Percentiles rank a stretch among this genome's conserved stretches.
Evolutionary conservation across 257 asterid genomes (phyloP).

Genomic region (Salvia rosmarinus): DNA sequence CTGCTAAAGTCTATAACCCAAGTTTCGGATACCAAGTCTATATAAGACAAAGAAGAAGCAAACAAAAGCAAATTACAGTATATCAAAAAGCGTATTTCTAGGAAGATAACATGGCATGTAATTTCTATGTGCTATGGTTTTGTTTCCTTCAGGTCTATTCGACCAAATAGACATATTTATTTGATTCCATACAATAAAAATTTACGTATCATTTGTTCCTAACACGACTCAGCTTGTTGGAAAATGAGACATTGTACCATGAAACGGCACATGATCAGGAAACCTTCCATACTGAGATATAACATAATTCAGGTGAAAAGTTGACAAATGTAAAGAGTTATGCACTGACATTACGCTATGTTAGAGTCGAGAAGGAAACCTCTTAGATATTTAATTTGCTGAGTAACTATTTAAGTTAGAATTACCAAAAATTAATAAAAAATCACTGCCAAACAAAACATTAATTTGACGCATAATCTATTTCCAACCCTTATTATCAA

Average conservation of each 20-base stretch:
- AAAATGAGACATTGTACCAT: background rate
- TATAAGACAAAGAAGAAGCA: constrained; percentile 5
- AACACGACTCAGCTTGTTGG: background rate
- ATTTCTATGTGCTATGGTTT: background rate
- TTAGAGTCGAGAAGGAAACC: background rate
- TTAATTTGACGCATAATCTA: background rate
- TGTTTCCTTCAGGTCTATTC: background rate
- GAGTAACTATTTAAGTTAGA: background rate
- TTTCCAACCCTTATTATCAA: background rate
- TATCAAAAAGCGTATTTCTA: background rate
- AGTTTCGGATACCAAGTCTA: background rate
- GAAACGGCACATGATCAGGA: background rate
- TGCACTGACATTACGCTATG: background rate
- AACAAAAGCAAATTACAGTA: background rate
- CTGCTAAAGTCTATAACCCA: background rate
- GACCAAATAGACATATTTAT: background rate
- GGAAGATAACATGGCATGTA: constrained; percentile 11
- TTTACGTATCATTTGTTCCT: background rate
- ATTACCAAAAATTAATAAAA: background rate
- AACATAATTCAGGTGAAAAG: background rate
- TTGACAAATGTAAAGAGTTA: background rate
- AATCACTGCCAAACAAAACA: background rate
- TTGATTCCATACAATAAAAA: background rate
- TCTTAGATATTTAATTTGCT: background rate
- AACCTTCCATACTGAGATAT: background rate